Evolutionary conservation across 805 yeast species (phyloP).

Genomic region (Yamadazyma takamatsuzukensis): DNA sequence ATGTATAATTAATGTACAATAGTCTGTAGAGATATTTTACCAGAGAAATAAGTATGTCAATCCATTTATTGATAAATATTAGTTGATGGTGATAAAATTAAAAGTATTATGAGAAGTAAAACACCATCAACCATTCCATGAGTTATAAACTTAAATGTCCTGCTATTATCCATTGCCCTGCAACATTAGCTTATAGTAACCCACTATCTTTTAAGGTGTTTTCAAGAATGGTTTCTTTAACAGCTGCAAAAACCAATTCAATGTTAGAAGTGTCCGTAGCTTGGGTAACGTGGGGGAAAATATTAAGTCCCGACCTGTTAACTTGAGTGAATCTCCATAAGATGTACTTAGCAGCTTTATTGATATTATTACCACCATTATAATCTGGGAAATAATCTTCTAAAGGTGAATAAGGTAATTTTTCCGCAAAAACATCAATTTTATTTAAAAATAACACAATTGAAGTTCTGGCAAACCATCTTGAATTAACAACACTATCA

Average conservation of each 20-base stretch:
- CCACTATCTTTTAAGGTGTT: constrained; percentile 76
- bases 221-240: constrained; percentile 74
- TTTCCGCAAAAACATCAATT: constrained; percentile 85
- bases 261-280: constrained; percentile 93
- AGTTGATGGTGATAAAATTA: too few species aligned
- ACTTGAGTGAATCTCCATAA: constrained; percentile 86
- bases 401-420: constrained; percentile 74
- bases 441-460: constrained; percentile 84
- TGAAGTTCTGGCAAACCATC: constrained; percentile 89
- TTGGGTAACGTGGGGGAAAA: constrained; percentile 90
- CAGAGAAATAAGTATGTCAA: too few species aligned
- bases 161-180: too few species aligned
- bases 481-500: constrained; percentile 85
- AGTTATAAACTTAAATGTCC: too few species aligned
- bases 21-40: too few species aligned
- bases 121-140: too few species aligned
- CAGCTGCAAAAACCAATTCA: constrained; percentile 79
- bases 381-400: constrained; percentile 86
- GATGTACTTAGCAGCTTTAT: constrained; percentile 88
- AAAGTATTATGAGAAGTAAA: too few species aligned
- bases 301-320: constrained; percentile 74
- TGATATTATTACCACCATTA: constrained; percentile 83
- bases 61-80: too few species aligned
- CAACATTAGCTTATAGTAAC: constrained; percentile 52
- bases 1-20: constrained; percentile 11